These are phyloP conservation scores for Fusarium pseudograminearum DNA, from an alignment of 2,329 filamentous ascomycete species.

Conservation along the genomic window DNA sequence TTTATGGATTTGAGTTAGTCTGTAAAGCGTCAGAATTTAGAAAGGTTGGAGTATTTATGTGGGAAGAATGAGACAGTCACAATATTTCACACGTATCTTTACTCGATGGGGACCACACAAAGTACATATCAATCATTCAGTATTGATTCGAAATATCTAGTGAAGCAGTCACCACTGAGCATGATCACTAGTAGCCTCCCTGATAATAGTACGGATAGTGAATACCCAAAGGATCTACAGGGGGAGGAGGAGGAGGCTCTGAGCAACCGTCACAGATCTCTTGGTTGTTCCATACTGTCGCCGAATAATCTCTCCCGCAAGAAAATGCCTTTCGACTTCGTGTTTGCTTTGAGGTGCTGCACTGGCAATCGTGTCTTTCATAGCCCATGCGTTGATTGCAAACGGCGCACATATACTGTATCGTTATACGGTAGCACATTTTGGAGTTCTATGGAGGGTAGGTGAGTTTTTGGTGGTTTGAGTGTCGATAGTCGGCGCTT, in stretches of 20 bases:
- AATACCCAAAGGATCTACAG: neutral
- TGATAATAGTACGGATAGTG: neutral
- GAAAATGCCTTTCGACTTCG: neutral
- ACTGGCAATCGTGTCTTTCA: neutral
- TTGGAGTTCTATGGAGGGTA: neutral
- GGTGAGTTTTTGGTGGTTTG: neutral
- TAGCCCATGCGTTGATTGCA: neutral
- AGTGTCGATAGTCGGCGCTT: neutral
- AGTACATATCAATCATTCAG: neutral
- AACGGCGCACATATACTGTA: slow-evolving; percentile 12
- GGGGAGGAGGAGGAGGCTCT: neutral
- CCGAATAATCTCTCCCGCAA: neutral
- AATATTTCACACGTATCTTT: too few relatives aligned
- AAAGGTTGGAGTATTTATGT: neutral
- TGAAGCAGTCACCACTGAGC: fast-evolving
- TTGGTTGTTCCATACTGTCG: slow-evolving; percentile 3
- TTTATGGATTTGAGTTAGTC: too few relatives aligned
- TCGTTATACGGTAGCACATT: slow-evolving; percentile 9
- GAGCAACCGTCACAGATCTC: neutral
- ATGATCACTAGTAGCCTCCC: neutral
- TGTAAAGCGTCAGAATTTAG: too few relatives aligned
- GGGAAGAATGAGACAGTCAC: neutral
- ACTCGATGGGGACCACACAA: too few relatives aligned
- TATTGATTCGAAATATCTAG: neutral
- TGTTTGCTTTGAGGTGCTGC: neutral